Evolutionary conservation across 306 rosid species (phyloP), one percentile per base, ranked within the genome.

Genomic region (Gastrolobium villosum): DNA sequence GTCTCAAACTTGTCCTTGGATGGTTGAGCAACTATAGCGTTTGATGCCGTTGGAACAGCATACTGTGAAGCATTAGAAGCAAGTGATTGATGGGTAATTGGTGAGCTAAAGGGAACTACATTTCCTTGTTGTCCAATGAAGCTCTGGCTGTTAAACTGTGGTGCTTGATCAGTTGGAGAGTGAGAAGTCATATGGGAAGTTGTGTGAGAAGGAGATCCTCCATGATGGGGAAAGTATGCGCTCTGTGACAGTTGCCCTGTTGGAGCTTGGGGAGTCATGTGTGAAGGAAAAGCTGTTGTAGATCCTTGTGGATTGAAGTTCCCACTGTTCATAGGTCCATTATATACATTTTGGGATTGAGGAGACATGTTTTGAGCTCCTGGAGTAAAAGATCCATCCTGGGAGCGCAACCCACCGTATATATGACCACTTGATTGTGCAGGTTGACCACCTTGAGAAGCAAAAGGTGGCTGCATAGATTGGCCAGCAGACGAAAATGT

Each of bases 1-100:
- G 99, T 83, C 79, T 88, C 94, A 65, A 96, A 96, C 86, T 96
- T 91, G 76, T 89, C 95, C 83, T 86, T 90, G n/a, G 96, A 53
- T 60, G 95, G 89, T 70, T 86, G 92, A 77, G 91, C 59, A 74
- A 78, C 90, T 34, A 74, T 8, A 48, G 93, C 37, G 75, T 73
- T 87, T 78, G 96, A 59, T 70, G 86, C 88, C 1, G 78, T 49
- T 34, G 93, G 82, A 84, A 67, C 74, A 46, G 63, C 41, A 79
- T 83, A 84, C n/a, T 73, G 91, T 10, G 88, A 77, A 89, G 82
- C 86, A 83, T 72, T 70, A 61, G 90, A 70, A 70, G 83, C 48
- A 34, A 70, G 70, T 56, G 75, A 8, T 30, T 85, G 86, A 69
- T 69, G 70, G 64, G 84, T 64, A 34, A 70, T 28, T 55, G 75